Evolutionary conservation across 495 filamentous ascomycete genomes (phyloP), one percentile per base, ranked within the genome.

Genomic region (Penicillium coprophilum): DNA sequence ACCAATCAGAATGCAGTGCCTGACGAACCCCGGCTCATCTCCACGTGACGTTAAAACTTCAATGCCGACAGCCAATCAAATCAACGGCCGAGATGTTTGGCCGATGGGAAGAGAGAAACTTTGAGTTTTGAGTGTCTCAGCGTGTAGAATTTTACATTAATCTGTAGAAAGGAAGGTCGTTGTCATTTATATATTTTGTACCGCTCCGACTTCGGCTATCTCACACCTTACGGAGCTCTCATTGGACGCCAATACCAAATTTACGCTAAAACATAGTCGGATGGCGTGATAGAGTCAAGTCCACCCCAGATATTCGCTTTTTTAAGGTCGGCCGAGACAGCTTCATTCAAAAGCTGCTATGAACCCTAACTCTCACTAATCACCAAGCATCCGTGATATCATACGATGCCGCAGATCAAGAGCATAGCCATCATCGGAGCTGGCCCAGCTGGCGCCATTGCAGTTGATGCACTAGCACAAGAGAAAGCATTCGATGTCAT

Each of bases 371-470:
- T 9, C 27, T 17, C 9, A 17, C 3, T 15, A 27, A 44, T 17
- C n/a, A 27, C 3, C 21, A 27, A 44, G 13, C 15, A 47, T 2
- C 12, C 7, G 30, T 15, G 41, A n/a, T 9, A 7, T 43, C 31
- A 19, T 5, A 56, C n/a, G 19, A 66, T 70, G 66, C 20, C 56
- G 43, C 56, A 59, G 7, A 60, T 77, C 24, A 83, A 80, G 62
- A 72, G 77, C 20, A 75, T 85, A 11, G 83, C 83, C 19, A 74
- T 86, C 5, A 83, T 86, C 55, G 82, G 83, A 10, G 74, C 80
- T 2, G 82, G 83, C 3, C 83, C 83, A 10, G 71, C 82, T 0
- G 83, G 83, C 10, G 82, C 81, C 48, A 85, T 85, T 63, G 65
- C 82, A 0, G 70, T 83, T 4, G 80, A 85, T 72, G 82, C 83